Base-by-base conservation (phyloP, 1,139 yeast species). In the Kluyveromyces sp. region DNA sequence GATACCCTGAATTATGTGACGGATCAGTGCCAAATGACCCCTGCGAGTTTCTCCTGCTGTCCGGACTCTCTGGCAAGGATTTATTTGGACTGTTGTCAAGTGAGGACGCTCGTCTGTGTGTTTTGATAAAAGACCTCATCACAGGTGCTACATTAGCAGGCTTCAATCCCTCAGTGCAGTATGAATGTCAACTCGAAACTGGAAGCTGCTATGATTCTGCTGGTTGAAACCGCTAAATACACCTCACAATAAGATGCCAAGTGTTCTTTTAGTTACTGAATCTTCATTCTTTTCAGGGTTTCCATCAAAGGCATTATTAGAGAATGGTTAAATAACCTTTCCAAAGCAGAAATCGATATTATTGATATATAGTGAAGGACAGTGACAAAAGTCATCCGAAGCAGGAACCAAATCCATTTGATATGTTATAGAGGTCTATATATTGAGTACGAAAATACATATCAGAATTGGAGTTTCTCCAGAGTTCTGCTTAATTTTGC, bases 401-500 rank as follows among this genome's bases (percentile, higher is more conserved):
- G 7, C 12, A n/a, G n/a, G n/a, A n/a, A n/a, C n/a, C n/a, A n/a
- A n/a, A n/a, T n/a, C n/a, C n/a, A n/a, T n/a, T n/a, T n/a, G n/a
- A n/a, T n/a, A n/a, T n/a, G n/a, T n/a, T n/a, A n/a, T n/a, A n/a
- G n/a, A n/a, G 26, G 26, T 22, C 26, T 22, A 22, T 9, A 22
- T 22, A 22, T 22, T 22, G 26, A 6, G 26, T 6, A 9, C 15
- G 17, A 33, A 18, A 15, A 3, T 16, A 22, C n/a, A 28, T 2
- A 38, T 53, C 64, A 84, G 60, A 84, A 84, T 2, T 77, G 67
- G 39, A 86, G 64, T 37, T 70, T 72, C 58, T 85, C 95, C 46
- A 86, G 66, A 2, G 80, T 75, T 59, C 79, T 80, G 3, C 80
- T 68, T 13, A 80, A 59, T 49, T 75, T 76, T 1, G 94, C 95